These are phyloP conservation scores for Xylaria sp. DNA, from an alignment of 2,329 filamentous ascomycete species.

Conservation along the genomic window DNA sequence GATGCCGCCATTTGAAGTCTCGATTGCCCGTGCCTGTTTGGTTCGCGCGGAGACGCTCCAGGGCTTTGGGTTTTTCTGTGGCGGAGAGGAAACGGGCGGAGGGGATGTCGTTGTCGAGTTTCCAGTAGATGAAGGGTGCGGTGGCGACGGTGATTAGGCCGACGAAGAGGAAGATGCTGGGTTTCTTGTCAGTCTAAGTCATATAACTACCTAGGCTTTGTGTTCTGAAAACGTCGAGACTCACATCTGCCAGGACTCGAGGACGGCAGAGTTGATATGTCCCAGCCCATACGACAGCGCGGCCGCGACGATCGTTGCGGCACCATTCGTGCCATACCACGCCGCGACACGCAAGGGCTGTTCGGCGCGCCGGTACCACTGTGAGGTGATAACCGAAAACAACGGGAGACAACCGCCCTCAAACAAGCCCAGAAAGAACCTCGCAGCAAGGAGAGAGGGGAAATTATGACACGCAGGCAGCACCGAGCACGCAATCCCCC, in stretches of 20 bases:
- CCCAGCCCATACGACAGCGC: constrained; percentile 46
- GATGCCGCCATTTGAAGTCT: constrained; percentile 47
- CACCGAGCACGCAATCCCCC: constrained; percentile 45
- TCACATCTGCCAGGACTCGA: constrained; percentile 39
- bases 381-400: constrained; percentile 53
- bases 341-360: constrained; percentile 52
- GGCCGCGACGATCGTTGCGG: constrained; percentile 46
- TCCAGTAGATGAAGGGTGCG: constrained; percentile 53
- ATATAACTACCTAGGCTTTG: too few species aligned
- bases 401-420: constrained; percentile 46
- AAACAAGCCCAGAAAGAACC: constrained; percentile 54
- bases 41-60: constrained; percentile 50
- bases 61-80: constrained; percentile 53
- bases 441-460: constrained; percentile 42
- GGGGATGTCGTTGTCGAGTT: constrained; percentile 54
- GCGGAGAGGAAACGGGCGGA: constrained; percentile 54
- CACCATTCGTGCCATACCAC: constrained; percentile 58
- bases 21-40: constrained; percentile 50
- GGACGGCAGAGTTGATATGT: constrained; percentile 45
- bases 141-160: constrained; percentile 56
- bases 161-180: constrained; percentile 54
- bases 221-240: too few species aligned
- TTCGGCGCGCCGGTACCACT: constrained; percentile 58
- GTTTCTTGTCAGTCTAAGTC: not conserved
- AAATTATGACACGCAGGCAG: constrained; percentile 51